A percentile compares a stretch with the other conserved stretches of the same genome.
phyloP scores from a whole-genome alignment of 495 filamentous ascomycete genomes.

The Penicillium tannophilum region DNA sequence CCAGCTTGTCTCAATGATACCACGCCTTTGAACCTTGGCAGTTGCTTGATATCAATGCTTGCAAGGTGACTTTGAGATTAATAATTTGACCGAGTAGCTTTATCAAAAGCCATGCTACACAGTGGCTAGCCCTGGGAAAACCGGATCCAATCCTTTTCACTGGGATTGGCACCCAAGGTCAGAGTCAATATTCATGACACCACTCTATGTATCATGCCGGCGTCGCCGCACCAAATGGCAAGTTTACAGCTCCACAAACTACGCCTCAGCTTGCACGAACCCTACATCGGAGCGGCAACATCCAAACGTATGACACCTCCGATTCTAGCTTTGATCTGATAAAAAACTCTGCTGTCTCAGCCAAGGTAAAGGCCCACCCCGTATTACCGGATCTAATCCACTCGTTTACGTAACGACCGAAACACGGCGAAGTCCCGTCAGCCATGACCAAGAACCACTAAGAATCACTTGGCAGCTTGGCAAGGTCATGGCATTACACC shows the following conservation, averaged over 20 bases:
- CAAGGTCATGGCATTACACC: not conserved
- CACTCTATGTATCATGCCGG: not conserved
- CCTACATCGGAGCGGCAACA: not conserved
- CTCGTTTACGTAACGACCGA: constrained; percentile 2
- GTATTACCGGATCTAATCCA: not conserved
- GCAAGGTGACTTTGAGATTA: no score
- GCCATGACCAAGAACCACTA: not conserved
- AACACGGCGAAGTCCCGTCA: not conserved
- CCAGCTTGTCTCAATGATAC: no score
- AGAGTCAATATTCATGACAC: not conserved
- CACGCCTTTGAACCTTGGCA: no score
- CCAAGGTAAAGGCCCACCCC: not conserved
- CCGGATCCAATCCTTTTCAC: not conserved
- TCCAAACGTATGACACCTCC: not conserved
- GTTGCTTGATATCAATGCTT: no score
- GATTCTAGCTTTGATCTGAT: constrained; percentile 2
- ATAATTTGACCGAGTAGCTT: no score
- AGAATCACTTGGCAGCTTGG: constrained; percentile 5
- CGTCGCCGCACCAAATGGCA: not conserved
- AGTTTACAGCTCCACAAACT: not conserved
- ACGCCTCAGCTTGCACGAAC: not conserved
- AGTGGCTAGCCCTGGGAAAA: no score
- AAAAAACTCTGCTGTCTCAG: not conserved
- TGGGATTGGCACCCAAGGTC: not conserved
- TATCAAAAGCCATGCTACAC: not conserved